These are phyloP conservation scores for Usnea hakonensis DNA, from an alignment of 495 filamentous ascomycete genomes.

Conservation along the genomic window DNA sequence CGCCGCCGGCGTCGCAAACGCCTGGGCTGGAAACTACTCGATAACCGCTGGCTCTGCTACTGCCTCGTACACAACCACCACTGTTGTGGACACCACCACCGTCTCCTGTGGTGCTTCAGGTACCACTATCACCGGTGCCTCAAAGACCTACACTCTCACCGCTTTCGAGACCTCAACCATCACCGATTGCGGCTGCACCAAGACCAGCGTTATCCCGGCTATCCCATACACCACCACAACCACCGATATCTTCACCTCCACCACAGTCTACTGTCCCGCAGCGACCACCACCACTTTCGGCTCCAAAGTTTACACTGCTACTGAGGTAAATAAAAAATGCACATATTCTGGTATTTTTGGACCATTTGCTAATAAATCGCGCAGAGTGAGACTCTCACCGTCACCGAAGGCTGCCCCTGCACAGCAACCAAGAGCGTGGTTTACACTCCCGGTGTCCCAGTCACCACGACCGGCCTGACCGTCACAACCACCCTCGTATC, in stretches of 20 bases:
- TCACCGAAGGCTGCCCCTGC: constrained; percentile 27
- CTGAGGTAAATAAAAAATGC: constrained; percentile 30
- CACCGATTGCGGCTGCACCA: constrained; percentile 23
- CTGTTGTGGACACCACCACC: constrained; percentile 56
- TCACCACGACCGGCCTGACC: constrained; percentile 13
- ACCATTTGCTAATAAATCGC: background rate
- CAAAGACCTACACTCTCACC: constrained; percentile 72
- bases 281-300: constrained; percentile 62
- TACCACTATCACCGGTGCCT: constrained; percentile 60
- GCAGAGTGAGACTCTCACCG: constrained; percentile 19
- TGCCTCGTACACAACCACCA: constrained; percentile 41
- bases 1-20: constrained; percentile 35
- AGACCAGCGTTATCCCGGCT: constrained; percentile 27
- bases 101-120: constrained; percentile 67
- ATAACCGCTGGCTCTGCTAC: constrained; percentile 16
- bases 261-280: constrained; percentile 78
- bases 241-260: constrained; percentile 69
- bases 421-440: constrained; percentile 22
- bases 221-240: constrained; percentile 43
- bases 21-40: constrained; percentile 19
- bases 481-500: constrained; percentile 19
- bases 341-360: background rate
- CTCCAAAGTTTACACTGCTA: constrained; percentile 70
- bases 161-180: constrained; percentile 44
- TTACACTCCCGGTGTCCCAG: constrained; percentile 20